phyloP scores from a whole-genome alignment of 352 stramenopile species.

The Phytophthora syringae region DNA sequence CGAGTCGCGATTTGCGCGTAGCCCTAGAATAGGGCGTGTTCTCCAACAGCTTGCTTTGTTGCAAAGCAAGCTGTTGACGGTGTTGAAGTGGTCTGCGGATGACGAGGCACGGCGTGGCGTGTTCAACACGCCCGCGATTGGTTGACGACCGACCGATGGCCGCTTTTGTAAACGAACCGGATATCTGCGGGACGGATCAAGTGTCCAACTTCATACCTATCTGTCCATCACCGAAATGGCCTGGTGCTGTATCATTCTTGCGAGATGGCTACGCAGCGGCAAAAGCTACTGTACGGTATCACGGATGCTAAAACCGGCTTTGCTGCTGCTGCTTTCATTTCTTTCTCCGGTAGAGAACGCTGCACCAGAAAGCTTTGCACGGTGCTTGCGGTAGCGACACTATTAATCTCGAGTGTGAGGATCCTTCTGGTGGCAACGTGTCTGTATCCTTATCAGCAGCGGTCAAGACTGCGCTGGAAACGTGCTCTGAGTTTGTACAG shows the following conservation, averaged over 20 bases:
- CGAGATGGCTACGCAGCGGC: not conserved
- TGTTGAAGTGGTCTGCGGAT: not conserved
- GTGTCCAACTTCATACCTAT: not conserved
- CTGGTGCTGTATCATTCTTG: not conserved
- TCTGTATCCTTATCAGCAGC: not conserved
- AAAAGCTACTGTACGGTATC: no score
- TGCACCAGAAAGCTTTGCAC: no score
- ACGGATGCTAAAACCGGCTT: no score
- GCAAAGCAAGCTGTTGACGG: not conserved
- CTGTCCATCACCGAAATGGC: not conserved
- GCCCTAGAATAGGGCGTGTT: no score
- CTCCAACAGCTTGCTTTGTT: no score
- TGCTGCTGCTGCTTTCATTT: not conserved
- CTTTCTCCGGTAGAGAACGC: no score
- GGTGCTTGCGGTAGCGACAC: no score
- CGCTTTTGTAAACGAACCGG: not conserved
- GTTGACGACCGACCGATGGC: not conserved
- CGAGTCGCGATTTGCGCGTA: no score
- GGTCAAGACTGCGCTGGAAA: not conserved
- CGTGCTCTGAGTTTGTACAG: not conserved
- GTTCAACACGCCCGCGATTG: not conserved
- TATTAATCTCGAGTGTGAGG: no score
- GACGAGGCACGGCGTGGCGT: not conserved
- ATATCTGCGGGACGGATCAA: slow-evolving; percentile 5
- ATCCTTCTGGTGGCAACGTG: no score